A percentile compares a stretch with the other conserved stretches of the same genome.
These are phyloP conservation scores for Nephromyces sp. DNA, from an alignment of 169 alveolate species.

Conservation along the genomic window DNA sequence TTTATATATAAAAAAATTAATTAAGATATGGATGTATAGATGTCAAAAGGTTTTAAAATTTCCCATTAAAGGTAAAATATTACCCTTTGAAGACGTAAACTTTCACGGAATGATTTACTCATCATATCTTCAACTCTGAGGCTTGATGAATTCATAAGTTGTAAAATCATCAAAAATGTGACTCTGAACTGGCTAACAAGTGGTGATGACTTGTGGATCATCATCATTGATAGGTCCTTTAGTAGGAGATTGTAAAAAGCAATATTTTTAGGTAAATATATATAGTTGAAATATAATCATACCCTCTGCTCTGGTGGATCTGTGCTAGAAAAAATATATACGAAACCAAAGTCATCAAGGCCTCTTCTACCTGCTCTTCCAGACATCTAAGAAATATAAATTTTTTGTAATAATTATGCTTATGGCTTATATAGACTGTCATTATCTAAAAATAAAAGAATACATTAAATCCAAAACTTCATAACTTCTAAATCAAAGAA, in stretches of 20 bases:
- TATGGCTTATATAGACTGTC: too few relatives aligned
- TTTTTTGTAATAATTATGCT: neutral
- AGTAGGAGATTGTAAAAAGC: neutral
- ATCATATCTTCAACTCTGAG: slow-evolving; percentile 66
- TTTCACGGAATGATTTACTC: slow-evolving; percentile 69
- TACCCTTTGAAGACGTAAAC: slow-evolving; percentile 11
- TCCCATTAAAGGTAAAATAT: neutral
- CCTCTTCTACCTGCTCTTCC: slow-evolving; percentile 99
- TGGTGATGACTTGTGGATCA: slow-evolving; percentile 69
- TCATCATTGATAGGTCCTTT: slow-evolving; percentile 71
- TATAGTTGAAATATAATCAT: slow-evolving; percentile 65
- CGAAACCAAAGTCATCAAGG: slow-evolving; percentile 88
- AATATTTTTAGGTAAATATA: slow-evolving; percentile 36
- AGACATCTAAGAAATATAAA: slow-evolving; percentile 72
- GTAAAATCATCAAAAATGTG: slow-evolving; percentile 77
- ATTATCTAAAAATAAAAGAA: neutral
- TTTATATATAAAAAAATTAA: neutral
- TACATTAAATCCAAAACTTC: neutral
- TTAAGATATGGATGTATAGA: neutral
- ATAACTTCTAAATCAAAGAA: neutral
- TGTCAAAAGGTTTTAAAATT: neutral
- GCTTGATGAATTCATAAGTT: slow-evolving; percentile 60
- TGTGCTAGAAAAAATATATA: slow-evolving; percentile 72
- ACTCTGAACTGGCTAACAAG: slow-evolving; percentile 81
- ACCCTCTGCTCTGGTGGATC: slow-evolving; percentile 77